Conservation (phyloP, 2,329 filamentous ascomycete species). For the Penicillium italicum region DNA sequence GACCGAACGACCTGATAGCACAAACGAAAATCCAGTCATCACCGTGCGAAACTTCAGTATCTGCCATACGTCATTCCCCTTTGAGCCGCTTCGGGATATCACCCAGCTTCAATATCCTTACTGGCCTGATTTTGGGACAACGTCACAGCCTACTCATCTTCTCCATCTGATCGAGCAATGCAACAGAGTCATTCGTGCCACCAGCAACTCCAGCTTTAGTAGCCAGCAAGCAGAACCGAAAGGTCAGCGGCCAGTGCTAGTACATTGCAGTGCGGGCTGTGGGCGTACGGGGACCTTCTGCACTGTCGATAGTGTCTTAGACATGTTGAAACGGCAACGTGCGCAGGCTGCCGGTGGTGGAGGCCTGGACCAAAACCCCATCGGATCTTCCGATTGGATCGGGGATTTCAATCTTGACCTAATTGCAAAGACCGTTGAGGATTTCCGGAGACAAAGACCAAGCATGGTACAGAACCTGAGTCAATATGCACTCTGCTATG, state of each 20-base stretch:
- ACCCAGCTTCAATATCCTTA: conserved; percentile 90
- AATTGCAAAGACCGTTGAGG: conserved; percentile 81
- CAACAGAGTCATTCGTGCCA: conserved; percentile 59
- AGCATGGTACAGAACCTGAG: conserved; percentile 96
- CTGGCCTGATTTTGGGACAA: conserved; percentile 97
- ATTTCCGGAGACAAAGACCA: conserved; percentile 80
- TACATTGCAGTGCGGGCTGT: conserved; percentile 95
- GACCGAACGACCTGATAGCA: conserved; percentile 24
- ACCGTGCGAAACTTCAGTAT: conserved; percentile 84
- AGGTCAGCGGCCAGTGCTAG: conserved; percentile 68
- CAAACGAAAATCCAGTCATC: conserved; percentile 60
- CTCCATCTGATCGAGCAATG: conserved; percentile 86
- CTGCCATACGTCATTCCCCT: conserved; percentile 71
- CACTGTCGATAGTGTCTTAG: conserved; percentile 90
- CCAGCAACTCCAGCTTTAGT: conserved; percentile 23
- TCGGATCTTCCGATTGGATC: conserved; percentile 58
- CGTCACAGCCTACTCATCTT: conserved; percentile 81
- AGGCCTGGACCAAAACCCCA: conserved; percentile 17
- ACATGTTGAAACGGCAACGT: conserved; percentile 89
- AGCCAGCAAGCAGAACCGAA: conserved; percentile 54
- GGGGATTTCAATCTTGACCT: conserved; percentile 68
- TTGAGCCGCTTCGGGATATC: conserved; percentile 82
- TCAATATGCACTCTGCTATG: conserved; percentile 95
- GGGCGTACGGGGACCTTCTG: conserved; percentile 95
- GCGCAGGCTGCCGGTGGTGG: conserved; percentile 25